A percentile compares a stretch with the other conserved stretches of the same genome.
These are phyloP conservation scores for Zopfochytrium polystomum DNA, from an alignment of 371 early-diverging fungal species.

Conservation along the genomic window DNA sequence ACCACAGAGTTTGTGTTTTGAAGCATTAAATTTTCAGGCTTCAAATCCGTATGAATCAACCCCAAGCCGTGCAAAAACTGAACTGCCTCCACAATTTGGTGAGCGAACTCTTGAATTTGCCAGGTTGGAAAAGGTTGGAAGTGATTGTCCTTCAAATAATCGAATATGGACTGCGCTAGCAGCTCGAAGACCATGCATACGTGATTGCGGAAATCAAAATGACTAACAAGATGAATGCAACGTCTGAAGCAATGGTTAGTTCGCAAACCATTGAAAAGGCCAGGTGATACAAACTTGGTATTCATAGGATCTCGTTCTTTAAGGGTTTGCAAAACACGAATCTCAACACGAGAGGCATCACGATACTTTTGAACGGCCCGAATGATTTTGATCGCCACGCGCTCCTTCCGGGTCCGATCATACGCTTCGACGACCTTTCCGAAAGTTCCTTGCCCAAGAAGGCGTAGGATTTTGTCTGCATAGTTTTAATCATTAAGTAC, in stretches of 20 bases:
- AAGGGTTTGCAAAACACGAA: slow-evolving; percentile 74
- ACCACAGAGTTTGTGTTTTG: no score
- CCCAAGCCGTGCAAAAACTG: slow-evolving; percentile 77
- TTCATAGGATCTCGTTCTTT: slow-evolving; percentile 71
- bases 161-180: slow-evolving; percentile 82
- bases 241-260: slow-evolving; percentile 19
- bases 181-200: slow-evolving; percentile 97
- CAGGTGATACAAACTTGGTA: slow-evolving; percentile 26
- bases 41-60: slow-evolving; percentile 90
- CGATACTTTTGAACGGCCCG: slow-evolving; percentile 91
- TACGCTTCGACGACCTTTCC: slow-evolving; percentile 91
- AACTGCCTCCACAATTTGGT: slow-evolving; percentile 71
- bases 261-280: background rate
- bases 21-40: slow-evolving; percentile 63
- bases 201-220: slow-evolving; percentile 85
- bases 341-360: slow-evolving; percentile 88
- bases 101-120: slow-evolving; percentile 81
- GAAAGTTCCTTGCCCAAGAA: slow-evolving; percentile 96
- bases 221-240: slow-evolving; percentile 72
- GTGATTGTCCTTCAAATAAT: slow-evolving; percentile 86
- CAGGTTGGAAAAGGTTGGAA: slow-evolving; percentile 82
- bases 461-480: slow-evolving; percentile 72
- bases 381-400: slow-evolving; percentile 79
- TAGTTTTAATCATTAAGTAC: background rate
- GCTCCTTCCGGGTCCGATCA: slow-evolving; percentile 50